Percentiles rank a stretch among this genome's conserved stretches.
phyloP scores from a whole-genome alignment of 192 early-diverging fungal genomes.

The Coemansia sp. region DNA sequence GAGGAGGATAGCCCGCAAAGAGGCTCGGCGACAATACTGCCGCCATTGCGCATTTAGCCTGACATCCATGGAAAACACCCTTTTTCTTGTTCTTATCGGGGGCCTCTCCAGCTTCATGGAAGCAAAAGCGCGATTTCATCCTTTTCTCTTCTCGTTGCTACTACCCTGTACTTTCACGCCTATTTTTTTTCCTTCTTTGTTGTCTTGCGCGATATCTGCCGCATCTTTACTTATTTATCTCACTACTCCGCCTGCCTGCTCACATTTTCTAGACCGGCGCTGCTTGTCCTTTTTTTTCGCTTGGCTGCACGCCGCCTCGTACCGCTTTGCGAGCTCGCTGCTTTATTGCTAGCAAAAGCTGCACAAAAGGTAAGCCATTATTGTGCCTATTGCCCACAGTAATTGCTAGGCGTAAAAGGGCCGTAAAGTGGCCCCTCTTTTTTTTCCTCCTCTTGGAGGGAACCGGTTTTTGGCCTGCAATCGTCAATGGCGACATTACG shows the following conservation, averaged over 20 bases:
- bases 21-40: background rate
- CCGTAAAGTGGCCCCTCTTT: background rate
- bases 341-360: background rate
- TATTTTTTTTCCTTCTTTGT: too few species aligned
- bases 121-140: background rate
- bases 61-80: background rate
- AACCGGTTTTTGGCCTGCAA: constrained; percentile 6
- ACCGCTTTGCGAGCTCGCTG: background rate
- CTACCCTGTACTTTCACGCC: background rate
- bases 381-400: background rate
- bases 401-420: background rate
- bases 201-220: background rate
- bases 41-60: constrained; percentile 9
- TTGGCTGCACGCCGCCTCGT: background rate
- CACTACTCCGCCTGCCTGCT: background rate
- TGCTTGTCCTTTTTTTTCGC: background rate
- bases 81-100: background rate
- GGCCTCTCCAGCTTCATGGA: constrained; percentile 1
- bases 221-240: background rate
- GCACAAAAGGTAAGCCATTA: constrained; percentile 1
- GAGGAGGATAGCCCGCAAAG: background rate
- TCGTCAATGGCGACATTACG: background rate
- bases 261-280: background rate
- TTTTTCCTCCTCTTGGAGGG: background rate
- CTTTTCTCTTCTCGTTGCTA: background rate